Percentiles rank a stretch among this genome's conserved stretches.
These are phyloP conservation scores for Wickerhamomyces sydowiorum DNA, from an alignment of 805 yeast genomes.

Conservation along the genomic window DNA sequence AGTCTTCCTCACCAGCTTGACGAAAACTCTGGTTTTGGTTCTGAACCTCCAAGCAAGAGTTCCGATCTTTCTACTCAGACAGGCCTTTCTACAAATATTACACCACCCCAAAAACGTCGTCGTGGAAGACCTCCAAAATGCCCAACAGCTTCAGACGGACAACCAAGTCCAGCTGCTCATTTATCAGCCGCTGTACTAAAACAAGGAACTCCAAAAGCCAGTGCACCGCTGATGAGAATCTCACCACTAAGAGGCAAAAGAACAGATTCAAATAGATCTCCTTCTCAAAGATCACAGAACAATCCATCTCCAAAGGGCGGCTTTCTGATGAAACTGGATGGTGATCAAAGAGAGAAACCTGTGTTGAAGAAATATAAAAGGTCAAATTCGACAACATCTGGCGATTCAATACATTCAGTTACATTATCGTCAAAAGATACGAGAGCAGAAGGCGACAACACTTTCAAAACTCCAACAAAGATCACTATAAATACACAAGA, in stretches of 20 bases:
- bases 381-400: not conserved
- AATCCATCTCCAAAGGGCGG: slow-evolving; percentile 25
- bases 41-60: not conserved
- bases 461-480: slow-evolving; percentile 1
- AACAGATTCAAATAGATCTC: slow-evolving; percentile 7
- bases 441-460: not conserved
- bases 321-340: slow-evolving; percentile 14
- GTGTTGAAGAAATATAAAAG: not conserved
- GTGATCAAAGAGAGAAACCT: not conserved
- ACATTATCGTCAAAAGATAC: not conserved
- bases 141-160: slow-evolving; percentile 1
- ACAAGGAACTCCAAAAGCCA: slow-evolving; percentile 23
- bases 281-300: slow-evolving; percentile 8
- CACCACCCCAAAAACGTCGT: slow-evolving; percentile 23
- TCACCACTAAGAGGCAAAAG: slow-evolving; percentile 13
- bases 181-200: slow-evolving; percentile 23
- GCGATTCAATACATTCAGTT: not conserved
- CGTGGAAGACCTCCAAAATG: slow-evolving; percentile 25
- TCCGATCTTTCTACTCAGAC: not conserved
- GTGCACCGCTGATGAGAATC: slow-evolving; percentile 23
- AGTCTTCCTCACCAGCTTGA: not conserved
- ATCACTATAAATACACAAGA: slow-evolving; percentile 15
- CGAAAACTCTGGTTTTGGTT: not conserved
- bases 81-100: not conserved
- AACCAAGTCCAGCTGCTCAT: slow-evolving; percentile 18